Evolutionary conservation across 116 monocot species (phyloP).

Genomic region (Papilionanthe hybrid): DNA sequence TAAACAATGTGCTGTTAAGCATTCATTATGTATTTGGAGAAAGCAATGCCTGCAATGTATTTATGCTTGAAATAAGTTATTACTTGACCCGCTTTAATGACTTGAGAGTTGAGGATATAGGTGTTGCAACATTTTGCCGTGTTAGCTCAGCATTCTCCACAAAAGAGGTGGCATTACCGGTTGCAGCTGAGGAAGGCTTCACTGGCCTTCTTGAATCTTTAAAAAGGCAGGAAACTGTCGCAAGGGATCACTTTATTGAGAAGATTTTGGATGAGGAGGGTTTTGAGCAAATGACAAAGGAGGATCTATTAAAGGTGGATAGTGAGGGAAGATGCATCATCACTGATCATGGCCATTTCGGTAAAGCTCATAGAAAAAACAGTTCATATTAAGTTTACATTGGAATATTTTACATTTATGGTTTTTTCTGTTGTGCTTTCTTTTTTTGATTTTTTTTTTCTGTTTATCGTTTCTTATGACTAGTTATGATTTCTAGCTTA

Average conservation of each 20-base stretch:
- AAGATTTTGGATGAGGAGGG: constrained; percentile 32
- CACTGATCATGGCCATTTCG: constrained; percentile 98
- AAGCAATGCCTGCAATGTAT: not conserved
- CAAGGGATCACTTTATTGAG: constrained; percentile 29
- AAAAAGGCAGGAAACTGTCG: constrained; percentile 23
- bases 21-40: too few species aligned
- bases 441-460: not conserved
- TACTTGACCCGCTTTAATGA: not conserved
- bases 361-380: constrained; percentile 26
- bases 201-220: constrained; percentile 58
- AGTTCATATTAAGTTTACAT: not conserved
- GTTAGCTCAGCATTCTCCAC: constrained; percentile 79
- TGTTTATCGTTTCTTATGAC: not conserved
- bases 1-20: too few species aligned
- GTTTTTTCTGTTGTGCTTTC: not conserved
- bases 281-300: constrained; percentile 54
- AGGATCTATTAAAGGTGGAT: constrained; percentile 71
- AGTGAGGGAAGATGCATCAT: constrained; percentile 85
- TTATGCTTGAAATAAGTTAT: not conserved
- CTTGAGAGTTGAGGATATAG: constrained; percentile 23
- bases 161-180: constrained; percentile 71
- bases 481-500: not conserved
- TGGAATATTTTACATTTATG: not conserved
- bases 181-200: constrained; percentile 92
- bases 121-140: constrained; percentile 92